Percentiles rank a stretch among this genome's conserved stretches.
Evolutionary conservation across 768 basidiomycete species (phyloP).

Genomic region (Pluteus cervinus): DNA sequence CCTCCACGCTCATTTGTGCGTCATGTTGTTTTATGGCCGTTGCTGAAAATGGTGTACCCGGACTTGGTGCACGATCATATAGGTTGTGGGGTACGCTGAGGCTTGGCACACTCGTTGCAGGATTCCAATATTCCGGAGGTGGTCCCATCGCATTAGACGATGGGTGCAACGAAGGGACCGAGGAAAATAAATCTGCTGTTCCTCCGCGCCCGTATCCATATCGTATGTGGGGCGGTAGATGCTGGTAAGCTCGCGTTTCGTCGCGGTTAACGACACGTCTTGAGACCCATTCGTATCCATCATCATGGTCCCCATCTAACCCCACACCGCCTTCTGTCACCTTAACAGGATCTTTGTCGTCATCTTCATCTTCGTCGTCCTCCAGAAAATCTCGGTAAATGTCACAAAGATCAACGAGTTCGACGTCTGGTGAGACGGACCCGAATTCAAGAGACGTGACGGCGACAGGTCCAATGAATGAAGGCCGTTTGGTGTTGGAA

Average conservation of each 20-base stretch:
- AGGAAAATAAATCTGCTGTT: conserved; percentile 50
- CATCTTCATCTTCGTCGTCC: conserved; percentile 64
- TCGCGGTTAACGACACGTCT: conserved; percentile 53
- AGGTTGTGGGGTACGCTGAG: too few relatives aligned
- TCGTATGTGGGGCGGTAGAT: conserved; percentile 68
- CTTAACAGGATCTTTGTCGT: conserved; percentile 44
- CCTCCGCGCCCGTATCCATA: conserved; percentile 59
- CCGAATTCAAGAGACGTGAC: conserved; percentile 89
- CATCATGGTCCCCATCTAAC: conserved; percentile 65
- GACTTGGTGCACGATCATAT: too few relatives aligned
- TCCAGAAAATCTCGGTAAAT: conserved; percentile 94
- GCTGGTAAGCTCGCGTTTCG: conserved; percentile 56
- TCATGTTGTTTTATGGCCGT: too few relatives aligned
- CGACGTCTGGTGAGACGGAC: conserved; percentile 71
- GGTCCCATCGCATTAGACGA: conserved; percentile 18
- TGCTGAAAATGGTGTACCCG: too few relatives aligned
- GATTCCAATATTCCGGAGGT: conserved; percentile 35
- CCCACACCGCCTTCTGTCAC: conserved; percentile 43
- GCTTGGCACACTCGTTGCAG: conserved; percentile 31
- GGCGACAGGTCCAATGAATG: conserved; percentile 90
- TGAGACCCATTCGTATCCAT: conserved; percentile 80
- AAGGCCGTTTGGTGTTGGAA: conserved; percentile 64
- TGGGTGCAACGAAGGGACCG: conserved; percentile 42
- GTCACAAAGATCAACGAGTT: conserved; percentile 88
- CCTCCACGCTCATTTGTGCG: too few relatives aligned